Base-by-base conservation (phyloP, 441 rosid genomes). In the Bruguiera hainesii region DNA sequence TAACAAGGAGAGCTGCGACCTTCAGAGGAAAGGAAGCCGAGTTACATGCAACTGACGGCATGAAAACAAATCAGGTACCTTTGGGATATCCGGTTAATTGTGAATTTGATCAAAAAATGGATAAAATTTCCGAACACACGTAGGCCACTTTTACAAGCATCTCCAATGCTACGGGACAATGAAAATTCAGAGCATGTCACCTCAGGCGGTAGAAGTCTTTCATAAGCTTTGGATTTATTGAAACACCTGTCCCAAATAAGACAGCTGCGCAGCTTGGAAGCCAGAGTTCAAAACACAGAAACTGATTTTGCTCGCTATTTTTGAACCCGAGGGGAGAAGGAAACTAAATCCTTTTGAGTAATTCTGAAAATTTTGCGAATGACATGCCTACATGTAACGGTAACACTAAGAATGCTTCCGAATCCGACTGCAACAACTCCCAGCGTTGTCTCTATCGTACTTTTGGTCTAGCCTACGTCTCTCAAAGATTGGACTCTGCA, bases 131-230 rank as follows among this genome's bases (percentile, higher is more conserved):
- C 28, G 89, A 76, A n/a, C 87, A 88, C 59, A 63, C 51, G 66
- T 90, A 90, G 65, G 96, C 97, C 73, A 90, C 80, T 78, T 89
- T 91, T 56, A 90, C 92, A 8, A 92, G 80, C 49, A 81, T 82
- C 81, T 90, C 97, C 67, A 87, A 78, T 11, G 93, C 99, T 95
- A 85, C 77, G 61, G 15, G 49, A 65, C 56, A 67, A 60, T 16
- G 49, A 10, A 25, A 63, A 0, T 23, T 56, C 42, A 60, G 59
- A 67, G 57, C 4, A 37, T 28, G 51, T 20, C 42, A 18, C 11
- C 60, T 21, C 8, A 29, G 26, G 50, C 61, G 30, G 60, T 21
- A 50, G 51, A 52, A 26, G 1, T 9, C 23, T 51, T 51, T 51
- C 57, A 56, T 25, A 51, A 51, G n/a, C 18, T 51, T 51, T 19